A percentile compares a stretch with the other conserved stretches of the same genome.
phyloP scores from a whole-genome alignment of 345 rosid genomes.

The Eucalyptus dawsonii region DNA sequence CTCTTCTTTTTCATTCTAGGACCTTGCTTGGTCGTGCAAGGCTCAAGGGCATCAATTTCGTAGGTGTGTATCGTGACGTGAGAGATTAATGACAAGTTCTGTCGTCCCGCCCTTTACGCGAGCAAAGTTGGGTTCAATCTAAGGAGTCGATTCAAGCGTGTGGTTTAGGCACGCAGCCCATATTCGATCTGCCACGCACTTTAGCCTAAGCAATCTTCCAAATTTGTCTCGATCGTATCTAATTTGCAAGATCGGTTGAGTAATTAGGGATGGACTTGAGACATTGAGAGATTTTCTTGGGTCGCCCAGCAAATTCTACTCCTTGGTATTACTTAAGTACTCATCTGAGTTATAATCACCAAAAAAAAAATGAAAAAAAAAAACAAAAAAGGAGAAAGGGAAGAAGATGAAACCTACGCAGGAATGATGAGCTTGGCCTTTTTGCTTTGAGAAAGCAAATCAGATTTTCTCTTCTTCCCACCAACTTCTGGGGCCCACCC shows the following conservation, averaged over 20 bases:
- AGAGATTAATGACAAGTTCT: not conserved
- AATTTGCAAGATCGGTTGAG: not conserved
- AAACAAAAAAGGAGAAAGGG: too few species aligned
- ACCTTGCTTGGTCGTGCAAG: not conserved
- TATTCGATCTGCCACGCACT: rapidly evolving
- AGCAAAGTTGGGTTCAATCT: not conserved
- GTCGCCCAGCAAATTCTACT: not conserved
- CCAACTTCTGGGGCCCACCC: not conserved
- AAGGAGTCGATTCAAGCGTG: not conserved
- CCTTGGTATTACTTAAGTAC: rapidly evolving
- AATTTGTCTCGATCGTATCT: too few species aligned
- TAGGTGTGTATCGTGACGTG: not conserved
- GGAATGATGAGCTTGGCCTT: not conserved
- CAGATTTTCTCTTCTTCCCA: not conserved
- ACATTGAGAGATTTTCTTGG: not conserved
- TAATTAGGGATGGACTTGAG: not conserved
- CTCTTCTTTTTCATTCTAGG: not conserved
- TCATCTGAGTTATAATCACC: not conserved
- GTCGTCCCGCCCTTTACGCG: rapidly evolving
- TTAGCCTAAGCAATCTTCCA: not conserved
- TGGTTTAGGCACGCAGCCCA: not conserved
- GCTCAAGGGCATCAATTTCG: not conserved
- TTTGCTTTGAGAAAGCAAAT: not conserved
- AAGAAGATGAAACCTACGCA: not conserved
- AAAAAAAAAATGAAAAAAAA: not conserved